Conservation (phyloP, 2,329 filamentous ascomycete genomes). For the Chrysosporium keratinophilum region DNA sequence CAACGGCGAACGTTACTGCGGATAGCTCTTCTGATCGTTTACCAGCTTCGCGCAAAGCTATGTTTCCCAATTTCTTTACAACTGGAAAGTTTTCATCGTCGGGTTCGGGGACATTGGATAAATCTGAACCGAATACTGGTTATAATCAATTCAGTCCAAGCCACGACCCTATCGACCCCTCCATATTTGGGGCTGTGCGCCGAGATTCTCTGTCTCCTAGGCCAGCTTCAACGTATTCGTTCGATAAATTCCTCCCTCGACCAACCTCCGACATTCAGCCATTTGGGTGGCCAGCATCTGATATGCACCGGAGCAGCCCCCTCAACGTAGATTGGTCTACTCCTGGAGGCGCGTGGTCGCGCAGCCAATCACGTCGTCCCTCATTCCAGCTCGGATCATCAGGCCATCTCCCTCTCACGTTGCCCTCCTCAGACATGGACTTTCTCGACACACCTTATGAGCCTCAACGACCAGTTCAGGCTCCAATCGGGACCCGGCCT, state of each 20-base stretch:
- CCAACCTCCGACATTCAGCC: constrained; percentile 70
- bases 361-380: constrained; percentile 67
- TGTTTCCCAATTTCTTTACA: constrained; percentile 37
- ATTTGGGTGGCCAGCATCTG: constrained; percentile 54
- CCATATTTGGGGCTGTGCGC: constrained; percentile 34
- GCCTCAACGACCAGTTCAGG: constrained; percentile 45
- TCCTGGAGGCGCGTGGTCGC: constrained; percentile 54
- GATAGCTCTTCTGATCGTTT: constrained; percentile 31
- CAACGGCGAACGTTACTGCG: constrained; percentile 34
- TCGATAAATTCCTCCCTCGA: constrained; percentile 52
- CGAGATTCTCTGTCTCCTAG: constrained; percentile 38
- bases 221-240: constrained; percentile 46
- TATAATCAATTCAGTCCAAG: constrained; percentile 41
- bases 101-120: constrained; percentile 21
- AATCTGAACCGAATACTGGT: constrained; percentile 29
- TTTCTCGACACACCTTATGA: constrained; percentile 40
- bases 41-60: constrained; percentile 28
- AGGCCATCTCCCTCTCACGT: constrained; percentile 48
- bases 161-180: constrained; percentile 39
- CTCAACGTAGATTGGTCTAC: constrained; percentile 46
- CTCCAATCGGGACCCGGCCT: constrained; percentile 71
- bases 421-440: constrained; percentile 42
- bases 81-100: constrained; percentile 32
- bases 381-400: constrained; percentile 70
- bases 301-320: constrained; percentile 46